phyloP scores from a whole-genome alignment of 179 eudicot genomes.

The Camellia oleifera region DNA sequence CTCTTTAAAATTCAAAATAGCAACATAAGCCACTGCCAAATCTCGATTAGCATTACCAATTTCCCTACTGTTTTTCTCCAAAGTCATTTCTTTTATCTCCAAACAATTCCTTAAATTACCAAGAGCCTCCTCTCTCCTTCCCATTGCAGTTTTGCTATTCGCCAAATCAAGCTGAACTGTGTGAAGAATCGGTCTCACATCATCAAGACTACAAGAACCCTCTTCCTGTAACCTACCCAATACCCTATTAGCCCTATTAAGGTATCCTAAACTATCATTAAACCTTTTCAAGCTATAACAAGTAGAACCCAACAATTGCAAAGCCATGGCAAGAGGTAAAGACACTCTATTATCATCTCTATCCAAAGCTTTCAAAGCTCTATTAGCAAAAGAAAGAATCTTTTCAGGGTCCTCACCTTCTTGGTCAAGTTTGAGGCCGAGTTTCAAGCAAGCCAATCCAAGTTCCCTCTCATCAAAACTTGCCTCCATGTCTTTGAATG shows the following conservation, averaged over 20 bases:
- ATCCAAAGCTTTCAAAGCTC: slow-evolving; percentile 66
- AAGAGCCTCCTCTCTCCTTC: slow-evolving; percentile 89
- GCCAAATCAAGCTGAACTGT: slow-evolving; percentile 80
- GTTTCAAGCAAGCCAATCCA: slow-evolving; percentile 69
- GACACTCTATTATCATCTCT: slow-evolving; percentile 30
- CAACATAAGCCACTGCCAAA: slow-evolving; percentile 74
- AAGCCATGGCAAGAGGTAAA: slow-evolving; percentile 76
- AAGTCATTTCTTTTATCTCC: slow-evolving; percentile 62
- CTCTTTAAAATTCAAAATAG: slow-evolving; percentile 69
- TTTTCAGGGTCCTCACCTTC: slow-evolving; percentile 79
- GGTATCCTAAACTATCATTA: slow-evolving; percentile 74
- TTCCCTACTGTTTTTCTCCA: slow-evolving; percentile 65
- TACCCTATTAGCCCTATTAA: slow-evolving; percentile 75
- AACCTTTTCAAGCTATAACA: slow-evolving; percentile 60
- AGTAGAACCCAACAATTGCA: slow-evolving; percentile 79
- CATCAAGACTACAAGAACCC: slow-evolving; percentile 31
- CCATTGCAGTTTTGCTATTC: slow-evolving; percentile 80
- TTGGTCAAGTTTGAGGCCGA: slow-evolving; percentile 80
- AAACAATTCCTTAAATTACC: slow-evolving; percentile 56
- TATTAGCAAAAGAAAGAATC: slow-evolving; percentile 57
- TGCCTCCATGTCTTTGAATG: slow-evolving; percentile 38
- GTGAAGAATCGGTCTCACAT: slow-evolving; percentile 61
- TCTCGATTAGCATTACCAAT: slow-evolving; percentile 81
- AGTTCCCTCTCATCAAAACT: slow-evolving; percentile 68
- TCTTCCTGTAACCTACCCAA: slow-evolving; percentile 47